Percentiles rank a stretch among this genome's conserved stretches.
Conservation (phyloP, 768 basidiomycete species). For the Leccinum broughii region DNA sequence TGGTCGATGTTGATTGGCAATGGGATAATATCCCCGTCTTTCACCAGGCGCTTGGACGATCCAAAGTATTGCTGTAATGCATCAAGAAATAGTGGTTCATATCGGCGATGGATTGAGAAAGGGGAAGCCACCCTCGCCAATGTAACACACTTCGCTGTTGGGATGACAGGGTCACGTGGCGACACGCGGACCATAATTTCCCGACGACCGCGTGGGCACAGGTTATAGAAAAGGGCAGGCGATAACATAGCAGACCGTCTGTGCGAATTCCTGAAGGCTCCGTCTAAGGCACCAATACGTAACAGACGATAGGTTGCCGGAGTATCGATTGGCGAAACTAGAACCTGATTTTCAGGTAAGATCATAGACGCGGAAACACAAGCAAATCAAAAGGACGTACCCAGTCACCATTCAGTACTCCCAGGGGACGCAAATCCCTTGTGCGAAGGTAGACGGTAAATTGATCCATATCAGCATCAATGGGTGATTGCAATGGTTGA, state of each 20-base stretch:
- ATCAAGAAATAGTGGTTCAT: conserved; percentile 60
- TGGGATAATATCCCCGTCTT: conserved; percentile 72
- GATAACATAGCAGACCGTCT: conserved; percentile 37
- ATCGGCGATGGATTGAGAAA: conserved; percentile 59
- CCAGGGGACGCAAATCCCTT: conserved; percentile 62
- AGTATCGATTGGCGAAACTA: conserved; percentile 42
- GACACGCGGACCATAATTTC: conserved; percentile 47
- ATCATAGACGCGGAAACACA: background rate
- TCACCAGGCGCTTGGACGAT: conserved; percentile 53
- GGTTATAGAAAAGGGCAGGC: conserved; percentile 56
- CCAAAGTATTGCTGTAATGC: conserved; percentile 68
- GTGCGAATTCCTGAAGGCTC: conserved; percentile 38
- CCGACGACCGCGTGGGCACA: conserved; percentile 34
- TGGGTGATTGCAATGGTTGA: conserved; percentile 34
- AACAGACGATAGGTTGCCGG: conserved; percentile 49
- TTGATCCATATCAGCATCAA: conserved; percentile 45
- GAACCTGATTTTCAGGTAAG: conserved; percentile 41
- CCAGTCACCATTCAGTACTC: conserved; percentile 78
- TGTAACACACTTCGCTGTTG: conserved; percentile 66
- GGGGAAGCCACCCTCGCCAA: conserved; percentile 83
- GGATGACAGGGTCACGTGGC: conserved; percentile 59
- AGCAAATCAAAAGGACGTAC: conserved; percentile 38
- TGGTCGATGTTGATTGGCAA: conserved; percentile 60
- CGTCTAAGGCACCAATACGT: conserved; percentile 55
- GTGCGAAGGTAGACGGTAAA: conserved; percentile 62